Conservation (phyloP, 441 rosid genomes). For the Viola pubescens region DNA sequence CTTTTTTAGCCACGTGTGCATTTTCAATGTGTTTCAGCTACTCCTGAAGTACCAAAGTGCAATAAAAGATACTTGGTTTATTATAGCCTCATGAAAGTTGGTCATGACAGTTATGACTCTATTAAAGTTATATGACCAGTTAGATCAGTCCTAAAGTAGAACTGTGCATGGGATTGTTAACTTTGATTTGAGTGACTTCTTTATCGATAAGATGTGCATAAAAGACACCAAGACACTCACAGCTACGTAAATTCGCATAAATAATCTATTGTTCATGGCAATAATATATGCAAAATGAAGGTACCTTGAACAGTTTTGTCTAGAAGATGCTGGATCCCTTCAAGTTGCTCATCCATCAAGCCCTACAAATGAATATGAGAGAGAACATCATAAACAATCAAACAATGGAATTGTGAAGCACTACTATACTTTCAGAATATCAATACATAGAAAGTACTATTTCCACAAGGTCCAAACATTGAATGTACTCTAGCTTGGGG, state of each 20-base stretch:
- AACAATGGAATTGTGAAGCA: constrained; percentile 8
- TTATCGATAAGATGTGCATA: neutral
- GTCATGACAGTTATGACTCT: too few relatives aligned
- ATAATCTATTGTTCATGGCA: neutral
- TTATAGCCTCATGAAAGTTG: too few relatives aligned
- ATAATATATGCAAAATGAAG: constrained; percentile 9
- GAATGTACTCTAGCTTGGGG: too few relatives aligned
- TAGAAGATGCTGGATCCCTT: constrained; percentile 63
- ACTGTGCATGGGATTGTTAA: neutral
- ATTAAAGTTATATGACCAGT: too few relatives aligned
- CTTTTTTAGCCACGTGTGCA: too few relatives aligned
- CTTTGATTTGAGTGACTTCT: neutral
- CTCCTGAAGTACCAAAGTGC: too few relatives aligned
- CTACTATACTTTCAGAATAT: neutral
- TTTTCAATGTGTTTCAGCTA: too few relatives aligned
- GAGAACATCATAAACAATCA: constrained; percentile 9
- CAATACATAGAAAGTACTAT: neutral
- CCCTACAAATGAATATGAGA: constrained; percentile 35
- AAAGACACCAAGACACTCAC: neutral
- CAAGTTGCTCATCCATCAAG: constrained; percentile 43
- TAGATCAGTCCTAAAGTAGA: neutral
- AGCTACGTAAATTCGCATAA: neutral
- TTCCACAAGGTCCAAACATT: too few relatives aligned
- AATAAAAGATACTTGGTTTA: too few relatives aligned
- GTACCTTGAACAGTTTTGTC: constrained; percentile 86